Evolutionary conservation across 2,329 filamentous ascomycete species (phyloP).

Genomic region (Cladophialophora chaetospira): DNA sequence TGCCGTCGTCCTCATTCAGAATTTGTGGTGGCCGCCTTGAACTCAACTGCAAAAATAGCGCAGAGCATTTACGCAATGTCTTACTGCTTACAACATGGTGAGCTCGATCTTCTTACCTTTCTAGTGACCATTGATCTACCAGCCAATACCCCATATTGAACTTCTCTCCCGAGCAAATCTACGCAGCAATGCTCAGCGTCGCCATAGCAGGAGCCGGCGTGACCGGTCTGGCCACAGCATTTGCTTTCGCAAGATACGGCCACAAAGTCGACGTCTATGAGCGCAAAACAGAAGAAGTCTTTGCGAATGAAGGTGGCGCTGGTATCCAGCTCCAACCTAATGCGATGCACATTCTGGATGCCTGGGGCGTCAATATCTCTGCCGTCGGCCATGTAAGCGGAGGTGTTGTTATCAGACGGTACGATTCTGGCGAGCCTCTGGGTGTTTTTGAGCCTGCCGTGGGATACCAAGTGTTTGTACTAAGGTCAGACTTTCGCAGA

Average conservation of each 20-base stretch:
- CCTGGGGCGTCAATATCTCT: slow-evolving; percentile 1
- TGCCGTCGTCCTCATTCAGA: no score
- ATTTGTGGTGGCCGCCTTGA: no score
- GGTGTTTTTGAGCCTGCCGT: neutral
- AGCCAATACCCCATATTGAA: no score
- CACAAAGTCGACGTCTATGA: slow-evolving; percentile 6
- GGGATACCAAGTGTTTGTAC: slow-evolving; percentile 5
- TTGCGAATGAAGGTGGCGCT: slow-evolving; percentile 11
- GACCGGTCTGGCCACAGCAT: slow-evolving; percentile 5
- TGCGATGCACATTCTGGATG: neutral
- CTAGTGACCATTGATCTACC: no score
- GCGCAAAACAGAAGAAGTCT: slow-evolving; percentile 4
- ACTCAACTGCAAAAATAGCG: no score
- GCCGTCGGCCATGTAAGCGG: neutral
- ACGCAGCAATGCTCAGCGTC: slow-evolving; percentile 34
- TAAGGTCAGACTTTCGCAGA: slow-evolving; percentile 11
- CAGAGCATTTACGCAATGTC: no score
- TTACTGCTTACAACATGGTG: no score
- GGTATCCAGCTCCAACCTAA: slow-evolving; percentile 9
- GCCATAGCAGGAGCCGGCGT: slow-evolving; percentile 11
- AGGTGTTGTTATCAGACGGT: slow-evolving; percentile 3
- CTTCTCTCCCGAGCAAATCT: neutral
- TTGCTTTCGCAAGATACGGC: slow-evolving; percentile 6
- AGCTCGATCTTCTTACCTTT: no score
- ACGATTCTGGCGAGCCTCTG: neutral